Percentiles rank a stretch among this genome's conserved stretches.
Evolutionary conservation across 129 eudicot species (phyloP).

Genomic region (Silybum marianum): DNA sequence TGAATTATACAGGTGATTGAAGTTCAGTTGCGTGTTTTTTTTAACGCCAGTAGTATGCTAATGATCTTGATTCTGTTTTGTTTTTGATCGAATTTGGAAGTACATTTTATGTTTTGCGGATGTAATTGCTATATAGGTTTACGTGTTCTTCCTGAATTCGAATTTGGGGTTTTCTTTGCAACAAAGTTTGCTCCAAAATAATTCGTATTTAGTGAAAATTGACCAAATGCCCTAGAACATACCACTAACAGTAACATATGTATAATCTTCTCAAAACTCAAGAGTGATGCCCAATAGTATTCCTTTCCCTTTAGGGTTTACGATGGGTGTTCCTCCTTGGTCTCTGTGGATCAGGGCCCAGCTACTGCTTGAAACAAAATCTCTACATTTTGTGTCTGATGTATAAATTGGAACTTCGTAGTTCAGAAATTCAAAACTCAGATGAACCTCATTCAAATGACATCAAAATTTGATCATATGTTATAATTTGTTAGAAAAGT

Average conservation of each 20-base stretch:
- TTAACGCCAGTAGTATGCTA: neutral
- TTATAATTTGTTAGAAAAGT: neutral
- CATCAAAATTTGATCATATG: neutral
- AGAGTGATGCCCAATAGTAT: neutral
- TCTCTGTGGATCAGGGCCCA: neutral
- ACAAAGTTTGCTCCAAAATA: constrained; percentile 5
- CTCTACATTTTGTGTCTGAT: neutral
- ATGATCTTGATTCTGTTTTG: constrained; percentile 25
- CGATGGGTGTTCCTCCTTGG: neutral
- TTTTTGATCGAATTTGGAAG: constrained; percentile 14
- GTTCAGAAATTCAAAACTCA: neutral
- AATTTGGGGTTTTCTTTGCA: neutral
- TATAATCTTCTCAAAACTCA: constrained; percentile 4
- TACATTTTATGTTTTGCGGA: constrained; percentile 15
- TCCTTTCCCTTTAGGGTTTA: neutral
- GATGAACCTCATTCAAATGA: neutral
- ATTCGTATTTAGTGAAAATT: constrained; percentile 2
- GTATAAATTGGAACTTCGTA: neutral
- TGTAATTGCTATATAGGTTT: neutral
- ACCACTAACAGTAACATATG: neutral
- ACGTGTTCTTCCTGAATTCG: neutral
- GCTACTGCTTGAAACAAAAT: neutral
- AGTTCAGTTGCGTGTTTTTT: constrained; percentile 12
- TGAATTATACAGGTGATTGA: constrained; percentile 62
- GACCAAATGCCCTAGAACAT: neutral